phyloP scores from a whole-genome alignment of 495 filamentous ascomycete genomes.

The Rhypophila decipiens region DNA sequence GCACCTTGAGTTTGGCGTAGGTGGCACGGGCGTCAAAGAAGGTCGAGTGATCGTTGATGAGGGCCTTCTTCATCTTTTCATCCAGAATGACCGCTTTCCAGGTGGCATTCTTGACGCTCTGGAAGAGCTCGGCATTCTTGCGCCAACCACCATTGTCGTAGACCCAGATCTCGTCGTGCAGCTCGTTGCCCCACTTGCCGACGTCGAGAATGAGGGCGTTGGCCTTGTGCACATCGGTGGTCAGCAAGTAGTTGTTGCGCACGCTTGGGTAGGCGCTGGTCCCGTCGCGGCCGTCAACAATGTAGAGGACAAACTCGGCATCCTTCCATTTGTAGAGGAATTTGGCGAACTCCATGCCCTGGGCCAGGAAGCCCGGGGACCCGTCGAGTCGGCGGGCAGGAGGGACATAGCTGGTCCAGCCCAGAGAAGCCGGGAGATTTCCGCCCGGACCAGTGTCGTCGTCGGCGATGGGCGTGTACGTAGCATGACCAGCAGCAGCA shows the following conservation, averaged over 20 bases:
- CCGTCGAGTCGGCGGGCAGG: conserved; percentile 45
- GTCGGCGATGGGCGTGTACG: conserved; percentile 26
- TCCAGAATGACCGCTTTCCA: conserved; percentile 67
- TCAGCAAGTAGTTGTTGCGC: conserved; percentile 42
- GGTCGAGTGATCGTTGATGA: conserved; percentile 51
- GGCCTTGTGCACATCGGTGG: conserved; percentile 28
- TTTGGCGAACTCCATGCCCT: conserved; percentile 44
- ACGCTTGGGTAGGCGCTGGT: conserved; percentile 18
- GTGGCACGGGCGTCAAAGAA: conserved; percentile 52
- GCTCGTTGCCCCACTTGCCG: conserved; percentile 39
- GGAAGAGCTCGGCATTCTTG: conserved; percentile 53
- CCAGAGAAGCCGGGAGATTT: conserved; percentile 28
- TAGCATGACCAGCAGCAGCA: conserved; percentile 43
- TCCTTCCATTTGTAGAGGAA: conserved; percentile 46
- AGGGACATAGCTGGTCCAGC: conserved; percentile 41
- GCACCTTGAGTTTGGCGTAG: conserved; percentile 53
- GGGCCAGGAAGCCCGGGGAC: conserved; percentile 34
- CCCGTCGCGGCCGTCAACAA: conserved; percentile 46
- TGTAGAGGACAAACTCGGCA: conserved; percentile 47
- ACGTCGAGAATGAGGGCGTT: conserved; percentile 50
- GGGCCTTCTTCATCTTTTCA: conserved; percentile 50
- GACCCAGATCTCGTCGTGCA: conserved; percentile 59
- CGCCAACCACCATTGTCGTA: conserved; percentile 56
- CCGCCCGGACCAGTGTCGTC: conserved; percentile 24
- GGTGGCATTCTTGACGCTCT: conserved; percentile 45